phyloP scores from a whole-genome alignment of 148 eudicot genomes.

The Camellia lanceoleosa region DNA sequence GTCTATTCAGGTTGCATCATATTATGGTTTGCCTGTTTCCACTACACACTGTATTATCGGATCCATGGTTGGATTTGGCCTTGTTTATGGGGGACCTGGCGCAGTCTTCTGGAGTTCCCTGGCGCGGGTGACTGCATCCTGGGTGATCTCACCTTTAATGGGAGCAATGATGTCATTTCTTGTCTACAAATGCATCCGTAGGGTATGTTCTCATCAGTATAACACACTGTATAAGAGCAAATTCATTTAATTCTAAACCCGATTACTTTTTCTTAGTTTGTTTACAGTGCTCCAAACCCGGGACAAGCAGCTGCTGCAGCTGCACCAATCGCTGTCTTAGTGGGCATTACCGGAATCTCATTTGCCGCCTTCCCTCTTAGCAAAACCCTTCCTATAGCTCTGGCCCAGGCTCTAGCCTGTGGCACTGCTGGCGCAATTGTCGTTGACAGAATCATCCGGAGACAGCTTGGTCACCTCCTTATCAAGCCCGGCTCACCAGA shows the following conservation, averaged over 20 bases:
- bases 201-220: constrained; percentile 61
- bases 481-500: constrained; percentile 35
- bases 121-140: constrained; percentile 89
- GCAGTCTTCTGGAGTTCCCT: constrained; percentile 98
- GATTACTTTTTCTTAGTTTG: constrained; percentile 62
- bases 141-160: constrained; percentile 89
- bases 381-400: constrained; percentile 50
- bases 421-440: constrained; percentile 69
- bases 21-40: constrained; percentile 92
- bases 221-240: neutral
- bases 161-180: constrained; percentile 84
- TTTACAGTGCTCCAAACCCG: constrained; percentile 95
- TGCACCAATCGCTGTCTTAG: constrained; percentile 75
- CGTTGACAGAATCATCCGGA: constrained; percentile 56
- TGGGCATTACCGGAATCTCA: constrained; percentile 70
- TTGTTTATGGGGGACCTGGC: constrained; percentile 82
- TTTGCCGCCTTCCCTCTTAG: constrained; percentile 86
- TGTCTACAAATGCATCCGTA: constrained; percentile 96
- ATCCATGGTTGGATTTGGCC: constrained; percentile 98
- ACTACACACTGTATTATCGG: constrained; percentile 98
- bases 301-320: constrained; percentile 96
- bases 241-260: constrained; percentile 30
- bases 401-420: constrained; percentile 65
- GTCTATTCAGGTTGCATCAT: constrained; percentile 75
- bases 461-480: constrained; percentile 86